Evolutionary conservation across 495 filamentous ascomycete species (phyloP).

Genomic region (Xanthoparmelia taractica): DNA sequence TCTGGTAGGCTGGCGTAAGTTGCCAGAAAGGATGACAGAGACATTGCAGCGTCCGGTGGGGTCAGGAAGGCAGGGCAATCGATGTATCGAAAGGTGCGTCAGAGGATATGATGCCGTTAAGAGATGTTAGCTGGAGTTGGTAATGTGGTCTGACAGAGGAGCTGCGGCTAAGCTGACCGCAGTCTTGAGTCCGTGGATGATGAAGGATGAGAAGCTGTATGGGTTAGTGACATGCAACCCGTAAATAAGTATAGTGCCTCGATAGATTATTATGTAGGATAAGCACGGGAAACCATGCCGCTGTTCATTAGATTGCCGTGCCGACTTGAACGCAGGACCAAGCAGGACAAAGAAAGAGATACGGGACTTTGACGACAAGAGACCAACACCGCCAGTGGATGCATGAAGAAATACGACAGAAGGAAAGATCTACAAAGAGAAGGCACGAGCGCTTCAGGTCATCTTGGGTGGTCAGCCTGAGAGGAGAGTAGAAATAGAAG

Average conservation of each 20-base stretch:
- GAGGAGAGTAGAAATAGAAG: background rate
- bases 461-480: background rate
- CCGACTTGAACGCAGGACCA: background rate
- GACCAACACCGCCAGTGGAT: background rate
- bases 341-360: background rate
- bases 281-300: background rate
- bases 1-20: conserved; percentile 37
- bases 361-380: background rate
- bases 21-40: background rate
- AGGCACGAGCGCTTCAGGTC: background rate
- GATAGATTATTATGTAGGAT: background rate
- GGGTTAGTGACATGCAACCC: background rate
- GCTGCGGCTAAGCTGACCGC: background rate
- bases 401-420: background rate
- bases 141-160: background rate
- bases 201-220: background rate
- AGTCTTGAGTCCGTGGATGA: too few species aligned
- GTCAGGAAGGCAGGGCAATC: background rate
- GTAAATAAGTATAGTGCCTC: background rate
- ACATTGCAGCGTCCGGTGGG: background rate
- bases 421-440: background rate
- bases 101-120: background rate
- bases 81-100: background rate
- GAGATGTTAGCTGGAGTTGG: background rate
- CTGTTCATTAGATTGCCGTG: background rate